Evolutionary conservation across 2,329 filamentous ascomycete genomes (phyloP).

Genomic region (Epichloe sp.): DNA sequence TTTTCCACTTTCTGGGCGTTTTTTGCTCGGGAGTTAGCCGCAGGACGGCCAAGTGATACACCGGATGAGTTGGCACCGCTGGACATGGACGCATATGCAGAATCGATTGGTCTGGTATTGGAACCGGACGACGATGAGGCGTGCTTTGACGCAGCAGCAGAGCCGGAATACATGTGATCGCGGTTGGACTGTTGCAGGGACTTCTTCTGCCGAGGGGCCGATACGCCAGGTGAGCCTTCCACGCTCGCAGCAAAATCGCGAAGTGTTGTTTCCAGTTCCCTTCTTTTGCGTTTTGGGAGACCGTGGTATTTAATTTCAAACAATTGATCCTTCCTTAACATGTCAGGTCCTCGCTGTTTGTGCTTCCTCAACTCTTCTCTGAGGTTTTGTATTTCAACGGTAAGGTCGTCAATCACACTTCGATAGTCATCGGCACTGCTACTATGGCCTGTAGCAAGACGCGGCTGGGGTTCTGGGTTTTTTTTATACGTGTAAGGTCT

Average conservation of each 20-base stretch:
- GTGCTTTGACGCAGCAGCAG: conserved; percentile 35
- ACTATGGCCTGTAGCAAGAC: conserved; percentile 27
- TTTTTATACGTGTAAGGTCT: conserved; percentile 13
- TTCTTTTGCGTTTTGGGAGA: conserved; percentile 57
- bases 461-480: conserved; percentile 14
- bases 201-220: conserved; percentile 29
- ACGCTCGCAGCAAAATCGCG: conserved; percentile 57
- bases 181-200: conserved; percentile 25
- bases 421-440: conserved; percentile 64
- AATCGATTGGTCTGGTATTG: conserved; percentile 41
- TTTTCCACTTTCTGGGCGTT: conserved; percentile 51
- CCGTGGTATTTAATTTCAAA: conserved; percentile 76
- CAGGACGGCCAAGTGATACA: conserved; percentile 24
- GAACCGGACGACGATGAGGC: conserved; percentile 39
- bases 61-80: conserved; percentile 33
- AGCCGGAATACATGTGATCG: conserved; percentile 26
- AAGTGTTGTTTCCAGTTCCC: conserved; percentile 61
- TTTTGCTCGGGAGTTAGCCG: conserved; percentile 22
- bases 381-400: conserved; percentile 67
- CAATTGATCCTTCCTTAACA: conserved; percentile 60
- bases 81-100: conserved; percentile 58
- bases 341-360: conserved; percentile 51
- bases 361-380: conserved; percentile 61
- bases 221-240: conserved; percentile 32
- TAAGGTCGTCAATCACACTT: conserved; percentile 78